phyloP scores from a whole-genome alignment of 2,329 filamentous ascomycete genomes.

The Ciborinia camelliae region DNA sequence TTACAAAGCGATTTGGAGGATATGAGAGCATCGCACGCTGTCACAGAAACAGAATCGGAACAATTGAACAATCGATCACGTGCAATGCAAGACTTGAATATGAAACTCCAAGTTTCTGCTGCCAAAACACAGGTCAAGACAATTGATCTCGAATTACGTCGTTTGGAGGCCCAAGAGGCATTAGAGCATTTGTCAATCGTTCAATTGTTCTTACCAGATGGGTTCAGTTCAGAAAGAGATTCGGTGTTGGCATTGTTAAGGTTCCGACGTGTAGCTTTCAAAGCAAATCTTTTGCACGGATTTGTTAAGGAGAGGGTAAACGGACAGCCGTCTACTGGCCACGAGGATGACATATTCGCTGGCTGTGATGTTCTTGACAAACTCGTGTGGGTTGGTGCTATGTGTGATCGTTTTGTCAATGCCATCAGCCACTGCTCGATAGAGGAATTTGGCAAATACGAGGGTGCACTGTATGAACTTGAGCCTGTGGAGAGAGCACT shows the following conservation, averaged over 20 bases:
- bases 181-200: constrained; percentile 85
- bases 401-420: constrained; percentile 80
- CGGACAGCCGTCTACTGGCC: constrained; percentile 61
- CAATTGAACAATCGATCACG: constrained; percentile 84
- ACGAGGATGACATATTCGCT: constrained; percentile 75
- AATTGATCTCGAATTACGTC: constrained; percentile 83
- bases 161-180: constrained; percentile 84
- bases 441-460: constrained; percentile 74
- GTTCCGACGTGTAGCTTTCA: constrained; percentile 85
- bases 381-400: constrained; percentile 75
- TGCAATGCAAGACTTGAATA: constrained; percentile 94
- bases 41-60: constrained; percentile 89
- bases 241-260: constrained; percentile 85
- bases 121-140: constrained; percentile 91
- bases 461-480: constrained; percentile 78
- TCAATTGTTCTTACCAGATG: constrained; percentile 83
- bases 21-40: constrained; percentile 85
- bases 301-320: constrained; percentile 77
- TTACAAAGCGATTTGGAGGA: constrained; percentile 86
- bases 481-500: constrained; percentile 87
- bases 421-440: constrained; percentile 75
- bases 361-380: constrained; percentile 82
- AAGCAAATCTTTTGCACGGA: constrained; percentile 72
- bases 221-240: constrained; percentile 74
- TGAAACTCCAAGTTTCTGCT: constrained; percentile 87